phyloP scores from a whole-genome alignment of 192 early-diverging fungal species.

The Jimgerdemannia flammicorona region DNA sequence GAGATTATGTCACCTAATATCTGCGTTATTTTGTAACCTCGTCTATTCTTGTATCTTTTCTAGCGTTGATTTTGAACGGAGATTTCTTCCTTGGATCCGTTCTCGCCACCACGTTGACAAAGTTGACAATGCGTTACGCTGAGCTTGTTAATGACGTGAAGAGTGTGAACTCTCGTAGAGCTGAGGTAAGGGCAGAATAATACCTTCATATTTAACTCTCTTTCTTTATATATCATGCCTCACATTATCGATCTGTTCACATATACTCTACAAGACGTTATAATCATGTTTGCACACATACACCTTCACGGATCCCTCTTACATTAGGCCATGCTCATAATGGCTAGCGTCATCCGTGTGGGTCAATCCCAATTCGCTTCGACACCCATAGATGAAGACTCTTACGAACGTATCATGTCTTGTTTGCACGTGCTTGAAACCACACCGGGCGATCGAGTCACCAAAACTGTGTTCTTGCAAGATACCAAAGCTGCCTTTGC shows the following conservation, averaged over 20 bases:
- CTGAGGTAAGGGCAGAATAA: conserved; percentile 52
- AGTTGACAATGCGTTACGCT: conserved; percentile 81
- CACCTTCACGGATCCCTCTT: background rate
- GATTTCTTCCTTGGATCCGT: conserved; percentile 92
- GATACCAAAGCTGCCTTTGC: conserved; percentile 59
- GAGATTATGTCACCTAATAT: background rate
- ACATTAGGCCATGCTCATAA: conserved; percentile 85
- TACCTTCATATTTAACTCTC: no score
- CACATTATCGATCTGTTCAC: no score
- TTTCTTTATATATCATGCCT: no score
- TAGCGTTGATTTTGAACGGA: conserved; percentile 82
- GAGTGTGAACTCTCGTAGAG: conserved; percentile 74
- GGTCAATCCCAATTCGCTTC: conserved; percentile 85
- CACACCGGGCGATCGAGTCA: conserved; percentile 44
- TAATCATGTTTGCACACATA: background rate
- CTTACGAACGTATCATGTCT: conserved; percentile 85
- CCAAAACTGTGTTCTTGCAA: conserved; percentile 54
- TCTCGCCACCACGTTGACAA: conserved; percentile 86
- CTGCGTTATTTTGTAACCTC: background rate
- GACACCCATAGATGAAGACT: conserved; percentile 96
- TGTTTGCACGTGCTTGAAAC: conserved; percentile 78
- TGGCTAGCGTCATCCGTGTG: conserved; percentile 91
- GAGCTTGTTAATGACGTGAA: conserved; percentile 43
- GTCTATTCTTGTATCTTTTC: conserved; percentile 29
- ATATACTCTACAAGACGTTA: no score